Base-by-base conservation (phyloP, 139 green algal genomes). In the Chlamydomonas sp. region DNA sequence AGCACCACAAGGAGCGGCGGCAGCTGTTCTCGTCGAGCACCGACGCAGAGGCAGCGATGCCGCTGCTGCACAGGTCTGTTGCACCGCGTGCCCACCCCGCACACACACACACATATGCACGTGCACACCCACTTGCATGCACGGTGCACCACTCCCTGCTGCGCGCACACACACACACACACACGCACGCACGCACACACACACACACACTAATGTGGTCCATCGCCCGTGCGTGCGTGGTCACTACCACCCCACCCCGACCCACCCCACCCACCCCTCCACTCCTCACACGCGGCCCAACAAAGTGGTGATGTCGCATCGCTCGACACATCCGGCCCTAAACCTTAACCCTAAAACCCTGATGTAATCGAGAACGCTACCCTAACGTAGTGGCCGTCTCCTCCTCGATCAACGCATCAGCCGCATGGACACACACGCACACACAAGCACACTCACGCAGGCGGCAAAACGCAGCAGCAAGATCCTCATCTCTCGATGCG, bases 21-120 rank as follows among this genome's bases (percentile, higher is more conserved):
- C 81, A 91, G 71, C 83, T 96, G 24, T 98, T 97, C 77, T 95
- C 88, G 0, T 61, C 43, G 6, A 77, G 60, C 57, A 70, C 49
- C 2, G 76, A 82, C 37, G 62, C 72, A 3, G 77, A 83, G 3
- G 72, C 77, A 1, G 48, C 62, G 1, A 29, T 79, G 47, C 72
- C 77, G 28, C 69, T 83, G 58, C 77, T 83, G n/a, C 64, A n/a
- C n/a, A n/a, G n/a, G n/a, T n/a, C n/a, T n/a, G n/a, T 54, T 54
- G 13, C 43, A 13, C 16, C 43, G 43, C 43, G 43, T 13, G 16
- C 43, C 43, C 43, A 54, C 16, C 16, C 20, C 20, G 16, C 13
- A 54, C 43, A 13, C 43, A 20, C 20, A 13, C 43, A 54, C 16
- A n/a, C n/a, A n/a, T n/a, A n/a, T n/a, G n/a, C n/a, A n/a, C n/a